Base-by-base conservation (phyloP, 495 filamentous ascomycete genomes). In the Aspergillus bridgeri region DNA sequence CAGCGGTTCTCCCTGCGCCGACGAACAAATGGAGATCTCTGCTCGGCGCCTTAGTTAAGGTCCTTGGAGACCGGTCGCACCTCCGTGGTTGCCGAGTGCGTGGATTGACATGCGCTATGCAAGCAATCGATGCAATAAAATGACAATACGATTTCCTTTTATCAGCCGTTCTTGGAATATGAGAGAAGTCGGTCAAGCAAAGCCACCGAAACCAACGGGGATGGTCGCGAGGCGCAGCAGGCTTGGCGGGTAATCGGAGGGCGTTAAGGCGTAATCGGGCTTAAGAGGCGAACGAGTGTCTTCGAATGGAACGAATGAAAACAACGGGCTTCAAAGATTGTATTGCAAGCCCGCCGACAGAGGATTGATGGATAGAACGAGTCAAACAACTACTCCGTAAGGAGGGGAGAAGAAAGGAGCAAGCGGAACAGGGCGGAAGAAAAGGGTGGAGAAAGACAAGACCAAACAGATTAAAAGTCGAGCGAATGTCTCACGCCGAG, bases 141-240 rank as follows among this genome's bases (percentile, higher is more conserved):
- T 15, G 33, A 11, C 33, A 38, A 38, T 38, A 38, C 3, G 13
- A 27, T 38, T 38, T 38, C 27, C 11, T 47, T 23, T 47, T n/a
- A 47, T 47, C 44, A 18, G 33, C 33, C 13, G 11, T 38, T 38
- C 33, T 13, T 38, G 33, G 33, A 15, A 48, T 19, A 48, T 48
- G 20, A 22, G 19, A 24, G 46, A 53, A 53, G 27, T 42, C 29
- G 27, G 42, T 53, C 27, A 53, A 23, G 51, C 8, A 20, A 19
- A 42, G 29, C 24, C 7, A 21, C 25, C 18, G 51, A 51, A 22
- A 45, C n/a, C 18, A 22, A 33, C 22, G 27, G 27, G 42, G 11
- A 51, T 42, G 49, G 50, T 13, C 33, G 17, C 56, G 62, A 52
- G 63, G 63, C 63, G 63, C 59, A 65, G 63, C 42, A 25, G 63